A percentile compares a stretch with the other conserved stretches of the same genome.
Conservation (phyloP, 306 rosid genomes). For the peach (Prunus persica) region DNA sequence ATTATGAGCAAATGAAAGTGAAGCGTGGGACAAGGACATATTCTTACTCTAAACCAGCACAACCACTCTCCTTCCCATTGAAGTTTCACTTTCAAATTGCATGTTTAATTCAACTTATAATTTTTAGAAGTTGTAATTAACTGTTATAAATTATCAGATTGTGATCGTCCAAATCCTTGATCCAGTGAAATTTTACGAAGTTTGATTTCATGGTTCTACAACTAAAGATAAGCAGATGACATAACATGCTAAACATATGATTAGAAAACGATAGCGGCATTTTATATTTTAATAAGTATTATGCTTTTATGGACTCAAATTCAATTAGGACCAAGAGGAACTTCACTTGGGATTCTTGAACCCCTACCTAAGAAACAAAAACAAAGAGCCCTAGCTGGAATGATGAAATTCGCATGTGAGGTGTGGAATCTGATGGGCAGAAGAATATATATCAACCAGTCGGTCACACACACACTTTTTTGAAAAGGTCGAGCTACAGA, state of each 20-base stretch:
- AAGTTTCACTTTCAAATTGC: not conserved
- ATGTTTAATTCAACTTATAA: too few species aligned
- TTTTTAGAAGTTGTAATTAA: too few species aligned
- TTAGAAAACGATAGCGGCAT: not conserved
- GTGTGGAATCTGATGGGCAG: constrained; percentile 50
- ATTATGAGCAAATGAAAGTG: constrained; percentile 11
- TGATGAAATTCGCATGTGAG: constrained; percentile 67
- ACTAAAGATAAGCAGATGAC: not conserved
- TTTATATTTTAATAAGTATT: not conserved
- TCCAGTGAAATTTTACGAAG: too few species aligned
- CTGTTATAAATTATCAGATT: not conserved
- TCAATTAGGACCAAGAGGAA: not conserved
- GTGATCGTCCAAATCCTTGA: not conserved
- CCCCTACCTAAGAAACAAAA: constrained; percentile 24
- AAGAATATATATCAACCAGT: not conserved
- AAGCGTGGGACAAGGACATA: constrained; percentile 5
- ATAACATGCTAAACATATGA: not conserved
- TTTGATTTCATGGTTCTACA: too few species aligned
- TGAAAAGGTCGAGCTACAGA: constrained; percentile 16
- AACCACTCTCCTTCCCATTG: not conserved
- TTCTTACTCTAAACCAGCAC: not conserved
- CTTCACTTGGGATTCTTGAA: not conserved
- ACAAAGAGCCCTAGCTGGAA: constrained; percentile 39
- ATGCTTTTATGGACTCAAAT: not conserved
- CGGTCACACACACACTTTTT: constrained; percentile 3